phyloP scores from a whole-genome alignment of 1,284 basidiomycete genomes.

The Trichosporon asahii region DNA sequence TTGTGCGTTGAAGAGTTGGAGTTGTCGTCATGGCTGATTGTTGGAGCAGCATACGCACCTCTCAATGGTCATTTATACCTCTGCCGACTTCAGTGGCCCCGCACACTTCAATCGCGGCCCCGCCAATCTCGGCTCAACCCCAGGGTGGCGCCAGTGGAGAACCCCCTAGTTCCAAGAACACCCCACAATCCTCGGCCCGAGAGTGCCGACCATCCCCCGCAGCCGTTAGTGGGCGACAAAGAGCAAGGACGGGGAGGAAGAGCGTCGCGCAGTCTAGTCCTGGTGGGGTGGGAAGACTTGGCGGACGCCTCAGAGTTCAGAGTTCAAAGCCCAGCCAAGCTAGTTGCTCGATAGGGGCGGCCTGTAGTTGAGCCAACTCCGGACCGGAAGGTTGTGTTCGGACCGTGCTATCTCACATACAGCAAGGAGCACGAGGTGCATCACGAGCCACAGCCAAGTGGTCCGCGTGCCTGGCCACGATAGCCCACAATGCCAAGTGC shows the following conservation, averaged over 20 bases:
- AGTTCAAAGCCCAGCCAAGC: not conserved
- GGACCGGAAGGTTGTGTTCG: not conserved
- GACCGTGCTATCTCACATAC: not conserved
- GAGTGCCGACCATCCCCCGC: too few relatives aligned
- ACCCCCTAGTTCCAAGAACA: too few relatives aligned
- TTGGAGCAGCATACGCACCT: not conserved
- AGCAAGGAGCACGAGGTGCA: not conserved
- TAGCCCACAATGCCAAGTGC: conserved; percentile 4
- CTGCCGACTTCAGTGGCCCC: not conserved
- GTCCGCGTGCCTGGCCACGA: not conserved
- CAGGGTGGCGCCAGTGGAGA: too few relatives aligned
- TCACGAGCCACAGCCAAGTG: not conserved
- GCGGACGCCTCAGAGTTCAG: too few relatives aligned
- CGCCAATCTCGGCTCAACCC: too few relatives aligned
- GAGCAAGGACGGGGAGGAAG: too few relatives aligned
- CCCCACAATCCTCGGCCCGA: too few relatives aligned
- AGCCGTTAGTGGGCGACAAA: too few relatives aligned
- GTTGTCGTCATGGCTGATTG: not conserved
- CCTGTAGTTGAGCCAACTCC: not conserved
- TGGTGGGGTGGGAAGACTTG: too few relatives aligned
- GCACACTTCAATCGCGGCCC: too few relatives aligned
- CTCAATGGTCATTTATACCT: not conserved
- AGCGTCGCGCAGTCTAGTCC: too few relatives aligned
- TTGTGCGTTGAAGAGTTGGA: not conserved
- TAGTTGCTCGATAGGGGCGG: not conserved